phyloP scores from a whole-genome alignment of 164 flowering plant genomes.

The Annona squamosa region DNA sequence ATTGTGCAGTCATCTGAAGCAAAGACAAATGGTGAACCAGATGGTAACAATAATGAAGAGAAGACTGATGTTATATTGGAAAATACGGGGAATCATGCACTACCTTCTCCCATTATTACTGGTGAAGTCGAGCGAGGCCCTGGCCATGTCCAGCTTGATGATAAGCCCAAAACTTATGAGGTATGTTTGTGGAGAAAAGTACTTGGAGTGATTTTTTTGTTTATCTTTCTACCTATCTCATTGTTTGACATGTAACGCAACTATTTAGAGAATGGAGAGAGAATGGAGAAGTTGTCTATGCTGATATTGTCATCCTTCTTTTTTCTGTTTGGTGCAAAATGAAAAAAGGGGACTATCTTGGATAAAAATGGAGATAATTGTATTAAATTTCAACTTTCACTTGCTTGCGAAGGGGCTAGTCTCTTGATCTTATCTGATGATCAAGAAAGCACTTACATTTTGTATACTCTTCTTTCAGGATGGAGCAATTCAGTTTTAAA shows the following conservation, averaged over 20 bases:
- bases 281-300: not conserved
- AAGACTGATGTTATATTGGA: conserved; percentile 22
- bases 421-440: no score
- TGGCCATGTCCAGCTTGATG: conserved; percentile 17
- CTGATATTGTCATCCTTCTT: not conserved
- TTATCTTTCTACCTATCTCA: conserved; percentile 1
- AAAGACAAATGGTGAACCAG: conserved; percentile 14
- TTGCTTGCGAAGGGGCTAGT: not conserved
- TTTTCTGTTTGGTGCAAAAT: not conserved
- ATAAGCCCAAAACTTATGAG: conserved; percentile 27
- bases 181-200: conserved; percentile 22
- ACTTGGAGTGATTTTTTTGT: not conserved
- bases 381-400: not conserved
- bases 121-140: conserved; percentile 24
- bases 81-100: conserved; percentile 33
- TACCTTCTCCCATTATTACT: conserved; percentile 25
- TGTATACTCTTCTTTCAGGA: not conserved
- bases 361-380: not conserved
- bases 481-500: not conserved
- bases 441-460: no score
- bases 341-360: not conserved
- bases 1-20: conserved; percentile 23
- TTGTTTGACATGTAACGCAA: not conserved
- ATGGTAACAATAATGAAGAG: conserved; percentile 15
- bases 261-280: conserved; percentile 17